Percentiles rank a stretch among this genome's conserved stretches.
phyloP scores from a whole-genome alignment of 2,329 filamentous ascomycete species.

The Aureobasidium sp. region DNA sequence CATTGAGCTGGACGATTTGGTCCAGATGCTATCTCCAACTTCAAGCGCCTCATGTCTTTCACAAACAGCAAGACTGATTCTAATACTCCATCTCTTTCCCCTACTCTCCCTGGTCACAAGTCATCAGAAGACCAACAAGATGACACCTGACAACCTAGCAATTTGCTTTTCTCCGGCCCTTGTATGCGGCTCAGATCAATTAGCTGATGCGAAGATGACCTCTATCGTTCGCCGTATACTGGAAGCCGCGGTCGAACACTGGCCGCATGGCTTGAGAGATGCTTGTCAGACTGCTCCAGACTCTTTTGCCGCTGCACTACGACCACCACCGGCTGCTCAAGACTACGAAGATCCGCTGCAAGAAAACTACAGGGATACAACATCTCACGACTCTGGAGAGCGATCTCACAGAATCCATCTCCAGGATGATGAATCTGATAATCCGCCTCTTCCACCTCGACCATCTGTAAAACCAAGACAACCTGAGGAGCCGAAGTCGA shows the following conservation, averaged over 20 bases:
- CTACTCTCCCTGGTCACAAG: conserved; percentile 40
- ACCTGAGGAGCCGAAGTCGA: background rate
- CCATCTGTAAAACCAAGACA: background rate
- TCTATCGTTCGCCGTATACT: conserved; percentile 43
- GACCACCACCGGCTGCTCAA: conserved; percentile 29
- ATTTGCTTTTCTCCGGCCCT: conserved; percentile 47
- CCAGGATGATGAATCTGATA: conserved; percentile 25
- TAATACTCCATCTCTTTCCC: conserved; percentile 44
- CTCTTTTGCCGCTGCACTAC: conserved; percentile 32
- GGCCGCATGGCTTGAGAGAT: conserved; percentile 35
- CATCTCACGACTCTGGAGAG: conserved; percentile 5
- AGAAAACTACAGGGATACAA: conserved; percentile 9
- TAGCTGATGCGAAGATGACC: conserved; percentile 47
- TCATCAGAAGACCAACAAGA: conserved; percentile 43
- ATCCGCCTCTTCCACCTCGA: conserved; percentile 16
- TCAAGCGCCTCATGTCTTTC: conserved; percentile 40
- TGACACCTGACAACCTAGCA: conserved; percentile 45
- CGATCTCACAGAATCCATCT: conserved; percentile 34
- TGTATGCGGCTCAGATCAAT: conserved; percentile 44
- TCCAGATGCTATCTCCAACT: conserved; percentile 36
- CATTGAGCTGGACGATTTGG: conserved; percentile 33
- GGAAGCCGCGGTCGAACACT: conserved; percentile 38
- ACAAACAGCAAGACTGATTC: conserved; percentile 38
- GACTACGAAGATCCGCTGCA: conserved; percentile 44
- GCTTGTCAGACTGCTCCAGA: conserved; percentile 31